Evolutionary conservation across 352 stramenopile genomes (phyloP).

Genomic region (Phytophthora rubi): DNA sequence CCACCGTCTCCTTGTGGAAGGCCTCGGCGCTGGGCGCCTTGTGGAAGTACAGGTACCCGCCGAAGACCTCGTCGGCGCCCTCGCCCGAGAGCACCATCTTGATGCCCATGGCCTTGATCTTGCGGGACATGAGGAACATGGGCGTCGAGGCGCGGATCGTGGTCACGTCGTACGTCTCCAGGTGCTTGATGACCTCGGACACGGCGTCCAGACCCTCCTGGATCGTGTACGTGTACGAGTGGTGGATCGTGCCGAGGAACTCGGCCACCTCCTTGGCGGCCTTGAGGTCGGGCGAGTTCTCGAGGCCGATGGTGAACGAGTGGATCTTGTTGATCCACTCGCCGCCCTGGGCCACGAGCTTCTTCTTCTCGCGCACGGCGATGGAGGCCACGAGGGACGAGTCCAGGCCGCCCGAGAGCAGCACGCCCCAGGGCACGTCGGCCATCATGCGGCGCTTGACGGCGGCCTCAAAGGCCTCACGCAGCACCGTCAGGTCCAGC

Average conservation of each 20-base stretch:
- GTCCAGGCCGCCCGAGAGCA: constrained; percentile 98
- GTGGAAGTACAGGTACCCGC: constrained; percentile 99
- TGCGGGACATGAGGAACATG: constrained; percentile 99
- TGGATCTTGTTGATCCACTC: constrained; percentile 95
- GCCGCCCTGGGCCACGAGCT: constrained; percentile 75
- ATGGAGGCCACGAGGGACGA: constrained; percentile 98
- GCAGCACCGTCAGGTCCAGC: constrained; percentile 80
- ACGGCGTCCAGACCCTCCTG: constrained; percentile 98
- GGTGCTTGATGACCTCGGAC: constrained; percentile 96
- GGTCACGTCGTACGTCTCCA: constrained; percentile 99
- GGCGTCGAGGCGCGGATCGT: constrained; percentile 98
- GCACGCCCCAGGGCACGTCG: constrained; percentile 98
- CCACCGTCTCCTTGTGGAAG: constrained; percentile 94
- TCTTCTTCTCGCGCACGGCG: constrained; percentile 93
- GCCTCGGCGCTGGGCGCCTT: constrained; percentile 95
- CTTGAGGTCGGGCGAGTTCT: constrained; percentile 96
- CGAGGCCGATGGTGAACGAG: constrained; percentile 98
- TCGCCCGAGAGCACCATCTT: constrained; percentile 99
- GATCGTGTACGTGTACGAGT: constrained; percentile 99
- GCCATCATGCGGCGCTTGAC: constrained; percentile 99
- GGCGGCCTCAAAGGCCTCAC: constrained; percentile 93
- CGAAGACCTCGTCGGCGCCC: constrained; percentile 98
- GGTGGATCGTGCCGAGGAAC: constrained; percentile 98
- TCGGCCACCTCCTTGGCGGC: constrained; percentile 97
- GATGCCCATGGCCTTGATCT: constrained; percentile 99